phyloP scores from a whole-genome alignment of 768 basidiomycete genomes.

The Heimioporus sp. region DNA sequence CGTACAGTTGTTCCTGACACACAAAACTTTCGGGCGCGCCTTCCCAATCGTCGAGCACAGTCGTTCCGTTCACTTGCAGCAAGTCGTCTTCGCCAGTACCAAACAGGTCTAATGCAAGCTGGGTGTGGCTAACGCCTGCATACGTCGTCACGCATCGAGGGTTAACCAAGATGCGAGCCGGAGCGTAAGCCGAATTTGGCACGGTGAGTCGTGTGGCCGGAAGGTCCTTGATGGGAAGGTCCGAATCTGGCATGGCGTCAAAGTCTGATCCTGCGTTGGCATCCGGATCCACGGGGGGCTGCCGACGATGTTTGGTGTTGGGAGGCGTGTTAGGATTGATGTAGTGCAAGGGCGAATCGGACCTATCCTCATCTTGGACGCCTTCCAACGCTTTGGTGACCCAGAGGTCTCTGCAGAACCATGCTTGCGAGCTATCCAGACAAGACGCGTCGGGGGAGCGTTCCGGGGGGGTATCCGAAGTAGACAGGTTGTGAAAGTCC shows the following conservation, averaged over 20 bases:
- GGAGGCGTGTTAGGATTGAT: slow-evolving; percentile 14
- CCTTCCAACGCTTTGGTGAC: slow-evolving; percentile 80
- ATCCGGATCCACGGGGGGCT: slow-evolving; percentile 55
- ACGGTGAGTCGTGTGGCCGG: slow-evolving; percentile 51
- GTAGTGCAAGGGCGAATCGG: slow-evolving; percentile 14
- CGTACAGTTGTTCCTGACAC: slow-evolving; percentile 90
- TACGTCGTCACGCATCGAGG: slow-evolving; percentile 98
- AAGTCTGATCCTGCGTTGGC: slow-evolving; percentile 86
- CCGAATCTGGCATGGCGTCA: slow-evolving; percentile 77
- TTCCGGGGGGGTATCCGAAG: slow-evolving; percentile 47
- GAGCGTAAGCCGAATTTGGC: slow-evolving; percentile 84
- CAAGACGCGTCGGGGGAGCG: slow-evolving; percentile 83
- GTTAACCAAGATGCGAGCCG: slow-evolving; percentile 92
- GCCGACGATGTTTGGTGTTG: slow-evolving; percentile 32
- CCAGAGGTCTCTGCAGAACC: slow-evolving; percentile 99
- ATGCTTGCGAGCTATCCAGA: slow-evolving; percentile 94
- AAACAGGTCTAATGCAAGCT: slow-evolving; percentile 92
- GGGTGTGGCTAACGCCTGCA: slow-evolving; percentile 94
- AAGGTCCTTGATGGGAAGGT: slow-evolving; percentile 32
- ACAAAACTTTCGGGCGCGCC: slow-evolving; percentile 97
- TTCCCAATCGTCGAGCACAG: slow-evolving; percentile 87
- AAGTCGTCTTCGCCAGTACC: slow-evolving; percentile 71
- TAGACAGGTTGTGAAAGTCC: slow-evolving; percentile 79
- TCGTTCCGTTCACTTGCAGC: slow-evolving; percentile 54
- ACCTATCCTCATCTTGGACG: slow-evolving; percentile 51